Percentiles rank a stretch among this genome's conserved stretches.
Evolutionary conservation across 371 early-diverging fungal species (phyloP).

Genomic region (Mortierella sp.): DNA sequence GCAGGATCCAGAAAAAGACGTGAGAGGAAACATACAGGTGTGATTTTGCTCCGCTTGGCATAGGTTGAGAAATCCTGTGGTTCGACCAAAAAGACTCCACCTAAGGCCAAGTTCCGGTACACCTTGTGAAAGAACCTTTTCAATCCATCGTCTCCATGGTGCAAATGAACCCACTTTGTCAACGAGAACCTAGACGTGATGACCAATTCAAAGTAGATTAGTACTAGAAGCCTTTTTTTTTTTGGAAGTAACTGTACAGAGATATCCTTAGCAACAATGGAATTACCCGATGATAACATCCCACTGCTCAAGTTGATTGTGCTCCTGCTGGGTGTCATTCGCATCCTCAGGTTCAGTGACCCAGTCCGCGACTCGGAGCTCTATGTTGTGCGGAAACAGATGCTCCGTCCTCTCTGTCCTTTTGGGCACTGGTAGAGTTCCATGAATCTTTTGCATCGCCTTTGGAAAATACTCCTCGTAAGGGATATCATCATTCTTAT

Average conservation of each 20-base stretch:
- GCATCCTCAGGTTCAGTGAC: slow-evolving; percentile 29
- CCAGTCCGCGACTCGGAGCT: slow-evolving; percentile 71
- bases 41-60: slow-evolving; percentile 63
- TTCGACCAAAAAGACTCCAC: slow-evolving; percentile 82
- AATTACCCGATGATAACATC: slow-evolving; percentile 64
- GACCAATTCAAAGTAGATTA: background rate
- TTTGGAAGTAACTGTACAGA: background rate
- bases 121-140: slow-evolving; percentile 76
- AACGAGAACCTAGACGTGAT: slow-evolving; percentile 53
- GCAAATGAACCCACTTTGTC: slow-evolving; percentile 90
- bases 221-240: too few relatives aligned
- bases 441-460: slow-evolving; percentile 69
- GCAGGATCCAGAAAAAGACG: background rate
- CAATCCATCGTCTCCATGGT: slow-evolving; percentile 84
- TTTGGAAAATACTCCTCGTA: slow-evolving; percentile 74
- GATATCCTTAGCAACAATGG: background rate
- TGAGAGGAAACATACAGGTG: slow-evolving; percentile 14
- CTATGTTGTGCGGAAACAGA: slow-evolving; percentile 75
- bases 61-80: slow-evolving; percentile 75
- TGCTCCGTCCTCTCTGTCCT: slow-evolving; percentile 18
- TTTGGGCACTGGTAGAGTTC: slow-evolving; percentile 61
- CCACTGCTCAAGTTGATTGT: slow-evolving; percentile 46
- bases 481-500: slow-evolving; percentile 1
- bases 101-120: slow-evolving; percentile 65
- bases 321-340: slow-evolving; percentile 54